phyloP scores from a whole-genome alignment of 2,329 filamentous ascomycete species.

The Epichloe coenophiala region DNA sequence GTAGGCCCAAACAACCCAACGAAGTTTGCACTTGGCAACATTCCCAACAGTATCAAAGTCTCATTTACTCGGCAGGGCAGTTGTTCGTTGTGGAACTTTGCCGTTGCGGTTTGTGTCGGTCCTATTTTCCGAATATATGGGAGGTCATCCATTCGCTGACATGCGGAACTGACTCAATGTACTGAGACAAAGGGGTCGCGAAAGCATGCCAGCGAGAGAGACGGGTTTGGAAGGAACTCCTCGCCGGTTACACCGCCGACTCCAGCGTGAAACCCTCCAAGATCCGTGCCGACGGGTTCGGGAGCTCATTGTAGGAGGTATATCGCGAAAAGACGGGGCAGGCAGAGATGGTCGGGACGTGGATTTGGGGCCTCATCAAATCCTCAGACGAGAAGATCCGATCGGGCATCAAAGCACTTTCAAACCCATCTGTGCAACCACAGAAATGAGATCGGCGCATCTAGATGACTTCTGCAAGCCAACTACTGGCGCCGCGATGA shows the following conservation, averaged over 20 bases:
- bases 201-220: background rate
- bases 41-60: too few relatives aligned
- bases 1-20: too few relatives aligned
- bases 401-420: background rate
- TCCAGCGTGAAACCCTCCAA: background rate
- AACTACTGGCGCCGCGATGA: background rate
- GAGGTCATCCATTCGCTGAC: too few relatives aligned
- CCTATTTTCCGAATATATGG: too few relatives aligned
- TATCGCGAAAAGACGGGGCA: too few relatives aligned
- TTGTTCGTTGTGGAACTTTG: too few relatives aligned
- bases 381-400: background rate
- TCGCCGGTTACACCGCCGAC: background rate
- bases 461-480: background rate
- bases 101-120: too few relatives aligned
- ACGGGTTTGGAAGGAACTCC: background rate
- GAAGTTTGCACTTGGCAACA: too few relatives aligned
- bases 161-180: background rate
- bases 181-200: background rate
- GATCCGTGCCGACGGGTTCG: background rate
- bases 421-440: background rate
- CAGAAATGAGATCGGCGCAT: background rate
- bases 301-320: background rate
- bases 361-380: background rate
- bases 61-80: too few relatives aligned
- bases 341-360: too few relatives aligned